Evolutionary conservation across 805 yeast genomes (phyloP).

Genomic region (Starmera dryadoides): DNA sequence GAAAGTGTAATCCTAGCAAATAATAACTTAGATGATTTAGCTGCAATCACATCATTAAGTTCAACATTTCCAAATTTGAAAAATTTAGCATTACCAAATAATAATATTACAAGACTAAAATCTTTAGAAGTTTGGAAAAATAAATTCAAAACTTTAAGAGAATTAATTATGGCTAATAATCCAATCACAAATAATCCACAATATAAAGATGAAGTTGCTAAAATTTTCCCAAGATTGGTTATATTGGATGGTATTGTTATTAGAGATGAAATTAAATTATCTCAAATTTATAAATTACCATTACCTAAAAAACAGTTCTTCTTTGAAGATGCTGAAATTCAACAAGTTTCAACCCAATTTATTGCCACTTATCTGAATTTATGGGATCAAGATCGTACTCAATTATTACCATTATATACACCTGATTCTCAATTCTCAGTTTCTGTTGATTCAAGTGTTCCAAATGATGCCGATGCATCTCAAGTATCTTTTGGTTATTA

Average conservation of each 20-base stretch:
- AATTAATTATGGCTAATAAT: conserved; percentile 71
- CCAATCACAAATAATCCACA: conserved; percentile 49
- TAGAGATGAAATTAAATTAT: conserved; percentile 62
- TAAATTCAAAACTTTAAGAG: conserved; percentile 67
- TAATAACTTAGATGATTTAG: conserved; percentile 58
- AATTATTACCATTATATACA: conserved; percentile 67
- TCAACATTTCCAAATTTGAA: conserved; percentile 66
- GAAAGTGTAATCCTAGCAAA: conserved; percentile 65
- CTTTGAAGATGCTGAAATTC: conserved; percentile 72
- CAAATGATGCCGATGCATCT: conserved; percentile 31
- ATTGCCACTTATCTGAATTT: conserved; percentile 64
- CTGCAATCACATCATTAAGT: conserved; percentile 55
- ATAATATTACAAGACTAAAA: conserved; percentile 51
- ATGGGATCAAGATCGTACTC: conserved; percentile 78
- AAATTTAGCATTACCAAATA: conserved; percentile 76
- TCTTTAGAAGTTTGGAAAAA: conserved; percentile 69
- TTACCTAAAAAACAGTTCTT: conserved; percentile 55
- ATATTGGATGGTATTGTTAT: conserved; percentile 73
- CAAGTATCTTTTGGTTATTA: conserved; percentile 57
- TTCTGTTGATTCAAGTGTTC: conserved; percentile 67
- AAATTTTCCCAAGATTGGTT: conserved; percentile 71
- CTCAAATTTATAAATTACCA: conserved; percentile 46
- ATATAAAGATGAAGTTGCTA: conserved; percentile 56
- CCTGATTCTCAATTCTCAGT: conserved; percentile 79
- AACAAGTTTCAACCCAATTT: conserved; percentile 67